phyloP scores from a whole-genome alignment of 2,329 filamentous ascomycete genomes.

The Sclerotinia subarctica region DNA sequence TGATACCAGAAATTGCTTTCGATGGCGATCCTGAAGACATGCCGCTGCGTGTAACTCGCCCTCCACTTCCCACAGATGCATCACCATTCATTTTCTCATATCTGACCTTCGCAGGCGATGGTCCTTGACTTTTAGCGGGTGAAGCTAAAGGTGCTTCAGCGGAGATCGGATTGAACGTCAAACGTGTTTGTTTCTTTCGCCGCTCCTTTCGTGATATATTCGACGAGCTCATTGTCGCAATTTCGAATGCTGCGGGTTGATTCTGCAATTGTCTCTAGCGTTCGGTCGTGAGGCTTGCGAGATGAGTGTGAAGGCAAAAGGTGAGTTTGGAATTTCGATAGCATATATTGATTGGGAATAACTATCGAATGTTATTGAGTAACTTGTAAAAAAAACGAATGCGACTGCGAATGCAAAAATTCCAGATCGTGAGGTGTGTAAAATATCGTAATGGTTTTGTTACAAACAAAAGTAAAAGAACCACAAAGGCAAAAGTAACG shows the following conservation, averaged over 20 bases:
- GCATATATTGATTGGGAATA: background rate
- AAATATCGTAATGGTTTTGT: background rate
- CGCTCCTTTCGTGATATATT: slow-evolving; percentile 30
- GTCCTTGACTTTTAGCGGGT: slow-evolving; percentile 21
- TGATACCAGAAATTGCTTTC: background rate
- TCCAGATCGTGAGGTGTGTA: slow-evolving; percentile 1
- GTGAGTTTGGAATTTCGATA: background rate
- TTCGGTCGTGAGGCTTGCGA: background rate
- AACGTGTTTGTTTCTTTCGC: slow-evolving; percentile 33
- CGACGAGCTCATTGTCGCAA: slow-evolving; percentile 25
- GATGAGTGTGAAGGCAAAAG: background rate
- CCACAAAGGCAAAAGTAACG: slow-evolving; percentile 9
- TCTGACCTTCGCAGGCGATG: slow-evolving; percentile 32
- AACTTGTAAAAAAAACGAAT: background rate
- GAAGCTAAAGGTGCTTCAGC: slow-evolving; percentile 11
- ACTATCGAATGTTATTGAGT: background rate
- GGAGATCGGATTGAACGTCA: slow-evolving; percentile 31
- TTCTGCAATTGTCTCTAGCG: background rate
- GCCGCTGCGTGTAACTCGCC: slow-evolving; percentile 8
- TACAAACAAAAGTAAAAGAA: background rate
- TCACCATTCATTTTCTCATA: slow-evolving; percentile 24
- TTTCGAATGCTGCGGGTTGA: background rate
- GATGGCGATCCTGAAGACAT: background rate
- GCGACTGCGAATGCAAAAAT: background rate
- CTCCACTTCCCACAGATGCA: slow-evolving; percentile 3